These are phyloP conservation scores for Penicillium simplicissimum DNA, from an alignment of 495 filamentous ascomycete genomes.

Conservation along the genomic window DNA sequence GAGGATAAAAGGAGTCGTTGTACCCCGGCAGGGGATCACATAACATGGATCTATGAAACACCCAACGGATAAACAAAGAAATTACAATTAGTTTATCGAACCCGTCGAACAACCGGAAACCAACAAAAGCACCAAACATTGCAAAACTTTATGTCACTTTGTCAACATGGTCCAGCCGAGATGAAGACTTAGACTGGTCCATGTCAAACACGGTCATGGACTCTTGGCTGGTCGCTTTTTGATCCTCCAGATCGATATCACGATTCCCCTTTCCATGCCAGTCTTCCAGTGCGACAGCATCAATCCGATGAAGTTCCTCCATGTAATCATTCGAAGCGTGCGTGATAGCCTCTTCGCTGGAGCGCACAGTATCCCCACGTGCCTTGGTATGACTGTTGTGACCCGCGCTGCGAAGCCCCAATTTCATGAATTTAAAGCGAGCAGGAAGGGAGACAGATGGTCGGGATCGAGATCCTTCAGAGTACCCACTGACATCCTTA, in stretches of 20 bases:
- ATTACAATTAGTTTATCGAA: neutral
- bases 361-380: slow-evolving; percentile 10
- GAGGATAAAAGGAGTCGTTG: neutral
- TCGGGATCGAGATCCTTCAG: slow-evolving; percentile 18
- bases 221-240: slow-evolving; percentile 10
- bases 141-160: neutral
- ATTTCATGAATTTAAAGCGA: slow-evolving; percentile 13
- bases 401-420: slow-evolving; percentile 8
- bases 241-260: slow-evolving; percentile 10
- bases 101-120: neutral
- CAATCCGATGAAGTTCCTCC: slow-evolving; percentile 15
- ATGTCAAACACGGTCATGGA: slow-evolving; percentile 4
- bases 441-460: slow-evolving; percentile 26
- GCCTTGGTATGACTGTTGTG: neutral
- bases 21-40: neutral
- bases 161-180: neutral
- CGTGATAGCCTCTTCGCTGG: slow-evolving; percentile 28
- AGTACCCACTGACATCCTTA: slow-evolving; percentile 16
- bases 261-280: slow-evolving; percentile 10
- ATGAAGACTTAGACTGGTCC: neutral
- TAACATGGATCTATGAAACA: neutral
- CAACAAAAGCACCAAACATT: neutral
- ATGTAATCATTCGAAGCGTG: slow-evolving; percentile 13
- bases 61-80: neutral
- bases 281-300: slow-evolving; percentile 14